These are phyloP conservation scores for Capronia epimyces DNA, from an alignment of 2,329 filamentous ascomycete species.

Conservation along the genomic window DNA sequence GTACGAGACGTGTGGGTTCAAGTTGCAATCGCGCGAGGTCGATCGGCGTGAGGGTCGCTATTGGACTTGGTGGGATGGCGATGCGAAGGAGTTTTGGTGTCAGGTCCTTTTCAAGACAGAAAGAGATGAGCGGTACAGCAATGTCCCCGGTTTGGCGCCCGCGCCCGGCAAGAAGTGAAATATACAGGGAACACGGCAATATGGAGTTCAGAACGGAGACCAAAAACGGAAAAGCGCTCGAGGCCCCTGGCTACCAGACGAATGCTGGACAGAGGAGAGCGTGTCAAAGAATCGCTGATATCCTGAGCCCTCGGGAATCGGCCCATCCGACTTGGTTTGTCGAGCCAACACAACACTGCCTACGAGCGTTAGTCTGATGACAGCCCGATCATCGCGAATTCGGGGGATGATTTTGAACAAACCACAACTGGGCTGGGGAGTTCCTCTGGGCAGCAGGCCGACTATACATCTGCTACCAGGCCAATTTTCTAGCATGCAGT, in stretches of 20 bases:
- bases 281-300: no score
- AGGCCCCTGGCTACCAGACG: neutral
- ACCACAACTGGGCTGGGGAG: no score
- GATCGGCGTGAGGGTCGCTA: conserved; percentile 82
- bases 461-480: no score
- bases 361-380: no score
- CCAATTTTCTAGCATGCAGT: neutral
- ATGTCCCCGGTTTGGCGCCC: conserved; percentile 60
- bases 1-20: conserved; percentile 96
- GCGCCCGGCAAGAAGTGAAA: conserved; percentile 14
- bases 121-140: conserved; percentile 79
- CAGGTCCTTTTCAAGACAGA: conserved; percentile 99
- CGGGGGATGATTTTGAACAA: no score
- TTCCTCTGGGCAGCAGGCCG: no score
- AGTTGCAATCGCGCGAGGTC: conserved; percentile 87
- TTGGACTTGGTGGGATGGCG: conserved; percentile 92
- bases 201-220: neutral
- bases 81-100: conserved; percentile 95
- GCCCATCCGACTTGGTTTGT: no score
- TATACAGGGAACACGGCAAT: neutral
- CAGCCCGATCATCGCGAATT: no score
- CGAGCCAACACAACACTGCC: no score
- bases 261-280: neutral
- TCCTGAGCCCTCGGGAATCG: no score
- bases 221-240: neutral